Conservation (phyloP, 768 basidiomycete species). For the Boletus huronensis region DNA sequence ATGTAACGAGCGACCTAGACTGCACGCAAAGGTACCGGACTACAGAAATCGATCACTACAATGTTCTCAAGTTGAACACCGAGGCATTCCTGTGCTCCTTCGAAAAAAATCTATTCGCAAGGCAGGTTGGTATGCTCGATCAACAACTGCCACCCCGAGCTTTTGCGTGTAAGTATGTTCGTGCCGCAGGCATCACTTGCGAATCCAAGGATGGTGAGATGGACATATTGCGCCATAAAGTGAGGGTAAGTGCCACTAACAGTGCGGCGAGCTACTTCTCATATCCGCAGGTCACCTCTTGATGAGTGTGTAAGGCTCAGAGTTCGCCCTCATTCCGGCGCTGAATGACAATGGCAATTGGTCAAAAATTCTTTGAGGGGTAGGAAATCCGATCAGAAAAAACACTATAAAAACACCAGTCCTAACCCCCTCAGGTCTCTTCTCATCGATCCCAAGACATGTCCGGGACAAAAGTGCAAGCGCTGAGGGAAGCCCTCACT, state of each 20-base stretch:
- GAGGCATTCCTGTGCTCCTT: not conserved
- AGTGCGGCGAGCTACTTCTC: no score
- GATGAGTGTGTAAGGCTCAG: no score
- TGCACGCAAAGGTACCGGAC: no score
- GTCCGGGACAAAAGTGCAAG: not conserved
- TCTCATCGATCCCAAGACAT: no score
- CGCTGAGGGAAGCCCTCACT: not conserved
- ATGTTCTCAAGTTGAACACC: not conserved
- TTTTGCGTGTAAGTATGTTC: not conserved
- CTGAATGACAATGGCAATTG: no score
- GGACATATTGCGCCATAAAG: no score
- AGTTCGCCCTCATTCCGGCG: no score
- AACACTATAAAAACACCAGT: not conserved
- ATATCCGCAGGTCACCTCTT: no score
- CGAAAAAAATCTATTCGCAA: not conserved
- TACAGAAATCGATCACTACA: not conserved
- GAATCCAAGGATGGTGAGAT: not conserved
- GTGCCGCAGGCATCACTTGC: not conserved
- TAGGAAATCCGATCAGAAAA: not conserved
- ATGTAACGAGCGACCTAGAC: not conserved
- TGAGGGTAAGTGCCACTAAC: no score
- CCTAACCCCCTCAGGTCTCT: no score
- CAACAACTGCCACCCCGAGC: not conserved
- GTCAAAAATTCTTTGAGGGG: no score
- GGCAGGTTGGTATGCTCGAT: not conserved